Conservation (phyloP, 768 basidiomycete genomes). For the Mycena crocata region DNA sequence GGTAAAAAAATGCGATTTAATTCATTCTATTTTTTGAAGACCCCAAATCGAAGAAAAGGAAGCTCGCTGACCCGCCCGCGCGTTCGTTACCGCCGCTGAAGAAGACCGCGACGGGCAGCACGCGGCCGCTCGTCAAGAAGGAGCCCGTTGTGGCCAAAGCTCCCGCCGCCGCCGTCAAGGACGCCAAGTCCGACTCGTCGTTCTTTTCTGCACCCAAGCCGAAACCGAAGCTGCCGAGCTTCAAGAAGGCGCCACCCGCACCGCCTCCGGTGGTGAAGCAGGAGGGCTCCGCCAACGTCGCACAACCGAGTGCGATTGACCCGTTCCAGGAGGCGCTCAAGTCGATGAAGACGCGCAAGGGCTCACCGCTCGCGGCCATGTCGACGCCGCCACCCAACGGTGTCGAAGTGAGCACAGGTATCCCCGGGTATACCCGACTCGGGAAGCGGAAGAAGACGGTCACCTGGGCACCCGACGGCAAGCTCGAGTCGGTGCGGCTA, state of each 20-base stretch:
- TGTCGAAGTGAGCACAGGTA: slow-evolving; percentile 26
- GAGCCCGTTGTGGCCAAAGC: slow-evolving; percentile 51
- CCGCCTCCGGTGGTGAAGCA: slow-evolving; percentile 51
- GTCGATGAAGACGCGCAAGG: slow-evolving; percentile 74
- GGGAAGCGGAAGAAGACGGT: slow-evolving; percentile 83
- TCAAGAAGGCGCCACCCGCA: slow-evolving; percentile 78
- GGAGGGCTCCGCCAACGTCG: slow-evolving; percentile 70
- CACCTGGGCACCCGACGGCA: slow-evolving; percentile 79
- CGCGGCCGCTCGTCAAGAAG: slow-evolving; percentile 65
- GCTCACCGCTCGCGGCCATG: slow-evolving; percentile 60
- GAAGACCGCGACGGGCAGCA: slow-evolving; percentile 66
- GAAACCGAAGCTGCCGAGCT: slow-evolving; percentile 85
- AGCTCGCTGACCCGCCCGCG: slow-evolving; percentile 64
- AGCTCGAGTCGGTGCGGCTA: slow-evolving; percentile 79
- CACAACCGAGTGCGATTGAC: slow-evolving; percentile 82
- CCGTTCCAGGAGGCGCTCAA: slow-evolving; percentile 88
- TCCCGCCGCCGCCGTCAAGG: slow-evolving; percentile 62
- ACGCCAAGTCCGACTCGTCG: slow-evolving; percentile 86
- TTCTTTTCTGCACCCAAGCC: slow-evolving; percentile 91
- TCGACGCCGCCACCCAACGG: slow-evolving; percentile 63
- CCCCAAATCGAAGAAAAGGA: slow-evolving; percentile 78
- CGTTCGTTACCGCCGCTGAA: slow-evolving; percentile 71
- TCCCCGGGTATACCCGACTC: slow-evolving; percentile 48
- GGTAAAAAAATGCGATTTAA: slow-evolving; percentile 37
- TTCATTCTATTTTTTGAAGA: slow-evolving; percentile 50